phyloP scores from a whole-genome alignment of 2,329 filamentous ascomycete species.

The Daldinia sp. region DNA sequence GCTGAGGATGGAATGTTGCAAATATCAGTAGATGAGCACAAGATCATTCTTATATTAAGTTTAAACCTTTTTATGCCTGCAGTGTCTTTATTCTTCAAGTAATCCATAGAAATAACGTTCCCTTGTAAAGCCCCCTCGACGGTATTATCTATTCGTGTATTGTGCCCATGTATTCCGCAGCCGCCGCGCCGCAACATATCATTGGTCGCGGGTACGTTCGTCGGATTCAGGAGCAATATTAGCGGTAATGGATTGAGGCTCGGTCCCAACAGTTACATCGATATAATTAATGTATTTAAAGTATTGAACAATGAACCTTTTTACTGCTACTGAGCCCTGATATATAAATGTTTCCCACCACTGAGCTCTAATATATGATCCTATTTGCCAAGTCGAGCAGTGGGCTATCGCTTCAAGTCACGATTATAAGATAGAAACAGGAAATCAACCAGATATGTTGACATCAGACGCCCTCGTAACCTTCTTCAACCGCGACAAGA shows the following conservation, averaged over 20 bases:
- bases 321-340: not conserved
- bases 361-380: not conserved
- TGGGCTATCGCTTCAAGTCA: not conserved
- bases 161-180: not conserved
- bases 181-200: not conserved
- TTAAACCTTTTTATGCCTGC: too few relatives aligned
- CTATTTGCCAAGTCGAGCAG: too few relatives aligned
- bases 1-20: not conserved
- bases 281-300: not conserved
- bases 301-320: not conserved
- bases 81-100: too few relatives aligned
- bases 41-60: not conserved
- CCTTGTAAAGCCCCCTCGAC: not conserved
- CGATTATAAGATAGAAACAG: not conserved
- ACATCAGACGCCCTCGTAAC: not conserved
- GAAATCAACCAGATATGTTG: not conserved
- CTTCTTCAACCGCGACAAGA: constrained; percentile 27
- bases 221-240: not conserved
- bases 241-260: not conserved
- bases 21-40: not conserved
- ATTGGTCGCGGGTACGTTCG: not conserved
- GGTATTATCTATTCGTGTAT: too few relatives aligned
- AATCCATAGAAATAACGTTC: not conserved
- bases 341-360: not conserved
- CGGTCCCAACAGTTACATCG: not conserved